phyloP scores from a whole-genome alignment of 495 filamentous ascomycete species.

The Penicillium angulare region DNA sequence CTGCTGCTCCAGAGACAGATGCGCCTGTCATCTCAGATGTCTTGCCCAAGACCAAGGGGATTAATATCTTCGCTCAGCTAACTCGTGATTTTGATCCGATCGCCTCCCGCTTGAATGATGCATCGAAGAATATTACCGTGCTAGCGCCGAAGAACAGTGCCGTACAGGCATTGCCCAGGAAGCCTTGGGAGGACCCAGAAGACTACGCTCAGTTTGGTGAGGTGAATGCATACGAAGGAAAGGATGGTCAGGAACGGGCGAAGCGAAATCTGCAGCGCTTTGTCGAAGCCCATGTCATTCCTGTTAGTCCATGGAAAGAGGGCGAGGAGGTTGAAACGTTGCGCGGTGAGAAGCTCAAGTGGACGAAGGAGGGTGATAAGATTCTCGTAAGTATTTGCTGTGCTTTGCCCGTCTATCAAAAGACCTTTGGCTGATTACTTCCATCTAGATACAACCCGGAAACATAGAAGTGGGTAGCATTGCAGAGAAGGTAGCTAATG shows the following conservation, averaged over 20 bases:
- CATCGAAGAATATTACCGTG: conserved; percentile 75
- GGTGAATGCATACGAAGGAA: conserved; percentile 73
- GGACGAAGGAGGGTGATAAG: conserved; percentile 72
- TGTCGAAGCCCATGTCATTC: conserved; percentile 83
- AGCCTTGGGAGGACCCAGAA: conserved; percentile 89
- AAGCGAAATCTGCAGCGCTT: conserved; percentile 76
- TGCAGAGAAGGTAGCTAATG: conserved; percentile 74
- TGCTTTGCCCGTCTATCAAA: too few relatives aligned
- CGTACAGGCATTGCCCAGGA: conserved; percentile 74
- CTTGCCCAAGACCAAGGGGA: conserved; percentile 72
- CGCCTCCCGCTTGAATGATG: conserved; percentile 67
- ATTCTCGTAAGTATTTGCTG: conserved; percentile 55
- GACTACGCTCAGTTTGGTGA: conserved; percentile 74
- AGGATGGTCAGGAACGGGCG: conserved; percentile 75
- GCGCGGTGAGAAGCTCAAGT: conserved; percentile 74
- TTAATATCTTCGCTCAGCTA: conserved; percentile 87
- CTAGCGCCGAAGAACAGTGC: conserved; percentile 83
- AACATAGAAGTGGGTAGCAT: conserved; percentile 70
- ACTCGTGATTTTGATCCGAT: conserved; percentile 77
- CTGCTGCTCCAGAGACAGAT: conserved; percentile 20
- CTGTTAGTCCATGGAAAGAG: conserved; percentile 75
- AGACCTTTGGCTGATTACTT: conserved; percentile 9
- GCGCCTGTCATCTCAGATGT: conserved; percentile 75
- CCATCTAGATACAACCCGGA: conserved; percentile 70
- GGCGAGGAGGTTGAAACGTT: conserved; percentile 70